Percentiles rank a stretch among this genome's conserved stretches.
Conservation (phyloP, 1,284 basidiomycete species). For the Schizophyllum amplum region DNA sequence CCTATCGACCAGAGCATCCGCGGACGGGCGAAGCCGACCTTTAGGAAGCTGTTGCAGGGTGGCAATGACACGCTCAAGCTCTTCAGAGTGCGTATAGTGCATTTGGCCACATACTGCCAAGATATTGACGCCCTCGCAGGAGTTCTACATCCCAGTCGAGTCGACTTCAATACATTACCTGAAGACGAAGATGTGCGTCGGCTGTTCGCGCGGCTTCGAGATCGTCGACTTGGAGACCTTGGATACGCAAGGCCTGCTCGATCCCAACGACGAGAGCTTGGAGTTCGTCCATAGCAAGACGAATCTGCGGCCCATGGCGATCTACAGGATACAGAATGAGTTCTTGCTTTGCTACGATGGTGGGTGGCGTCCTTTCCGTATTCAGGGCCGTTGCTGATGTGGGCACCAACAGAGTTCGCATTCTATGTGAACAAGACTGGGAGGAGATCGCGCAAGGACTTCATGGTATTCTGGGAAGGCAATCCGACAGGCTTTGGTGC, state of each 20-base stretch:
- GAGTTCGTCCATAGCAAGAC: constrained; percentile 93
- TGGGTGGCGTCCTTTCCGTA: constrained; percentile 28
- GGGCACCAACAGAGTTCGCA: constrained; percentile 76
- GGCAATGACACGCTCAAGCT: constrained; percentile 92
- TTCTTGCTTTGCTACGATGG: constrained; percentile 98
- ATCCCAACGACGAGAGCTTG: constrained; percentile 86
- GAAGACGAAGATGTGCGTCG: constrained; percentile 96
- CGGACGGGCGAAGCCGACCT: constrained; percentile 84
- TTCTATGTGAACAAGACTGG: constrained; percentile 99
- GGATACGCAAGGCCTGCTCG: constrained; percentile 93
- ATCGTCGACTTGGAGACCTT: constrained; percentile 97
- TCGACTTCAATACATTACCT: constrained; percentile 96
- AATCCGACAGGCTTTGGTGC: constrained; percentile 88
- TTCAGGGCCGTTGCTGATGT: constrained; percentile 7
- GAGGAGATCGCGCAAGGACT: constrained; percentile 83
- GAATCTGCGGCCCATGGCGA: constrained; percentile 88
- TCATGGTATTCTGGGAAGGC: constrained; percentile 98
- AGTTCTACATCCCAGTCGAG: constrained; percentile 98
- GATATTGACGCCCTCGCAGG: constrained; percentile 35
- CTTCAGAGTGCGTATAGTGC: constrained; percentile 66
- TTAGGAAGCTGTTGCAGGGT: constrained; percentile 89
- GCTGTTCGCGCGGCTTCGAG: constrained; percentile 98
- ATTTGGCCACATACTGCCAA: neutral
- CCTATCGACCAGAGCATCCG: constrained; percentile 89
- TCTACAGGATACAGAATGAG: constrained; percentile 95